phyloP scores from a whole-genome alignment of 139 green algal genomes.

The Chlorella sp. region DNA sequence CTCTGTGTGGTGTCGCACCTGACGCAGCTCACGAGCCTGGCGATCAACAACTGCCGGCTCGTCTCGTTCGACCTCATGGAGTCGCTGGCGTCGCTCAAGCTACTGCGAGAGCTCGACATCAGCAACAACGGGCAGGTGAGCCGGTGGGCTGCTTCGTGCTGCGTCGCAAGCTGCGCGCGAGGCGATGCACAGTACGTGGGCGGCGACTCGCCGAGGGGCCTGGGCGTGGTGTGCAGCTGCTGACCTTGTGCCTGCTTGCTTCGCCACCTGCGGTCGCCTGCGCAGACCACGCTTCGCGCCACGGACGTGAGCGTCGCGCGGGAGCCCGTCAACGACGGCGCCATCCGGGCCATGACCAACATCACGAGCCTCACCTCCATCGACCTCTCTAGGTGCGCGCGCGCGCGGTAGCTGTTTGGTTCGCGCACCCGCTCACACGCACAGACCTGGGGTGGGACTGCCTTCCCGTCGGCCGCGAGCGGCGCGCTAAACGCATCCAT shows the following conservation, averaged over 20 bases:
- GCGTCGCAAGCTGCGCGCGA: too few relatives aligned
- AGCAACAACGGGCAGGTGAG: constrained; percentile 20
- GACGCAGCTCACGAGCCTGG: constrained; percentile 15
- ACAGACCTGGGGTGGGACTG: too few relatives aligned
- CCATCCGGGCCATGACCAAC: constrained; percentile 12
- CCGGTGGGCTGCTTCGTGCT: too few relatives aligned
- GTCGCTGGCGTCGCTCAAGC: constrained; percentile 2
- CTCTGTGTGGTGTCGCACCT: constrained; percentile 10
- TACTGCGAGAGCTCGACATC: constrained; percentile 29
- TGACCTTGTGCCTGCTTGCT: too few relatives aligned
- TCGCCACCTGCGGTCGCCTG: too few relatives aligned
- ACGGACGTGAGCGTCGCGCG: neutral
- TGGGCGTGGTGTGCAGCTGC: too few relatives aligned
- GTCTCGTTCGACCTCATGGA: constrained; percentile 11
- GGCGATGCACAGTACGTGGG: too few relatives aligned
- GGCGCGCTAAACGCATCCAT: too few relatives aligned
- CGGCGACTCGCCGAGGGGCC: too few relatives aligned
- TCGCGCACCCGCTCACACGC: too few relatives aligned
- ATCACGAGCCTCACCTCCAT: constrained; percentile 23
- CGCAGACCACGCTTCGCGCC: neutral
- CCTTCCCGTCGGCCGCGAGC: too few relatives aligned
- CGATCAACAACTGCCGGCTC: constrained; percentile 22
- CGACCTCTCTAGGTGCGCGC: constrained; percentile 16
- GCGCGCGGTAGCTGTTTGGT: too few relatives aligned
- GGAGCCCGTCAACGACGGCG: constrained; percentile 2